A percentile compares a stretch with the other conserved stretches of the same genome.
phyloP scores from a whole-genome alignment of 2,329 filamentous ascomycete species.

The Phialophora verrucosa region DNA sequence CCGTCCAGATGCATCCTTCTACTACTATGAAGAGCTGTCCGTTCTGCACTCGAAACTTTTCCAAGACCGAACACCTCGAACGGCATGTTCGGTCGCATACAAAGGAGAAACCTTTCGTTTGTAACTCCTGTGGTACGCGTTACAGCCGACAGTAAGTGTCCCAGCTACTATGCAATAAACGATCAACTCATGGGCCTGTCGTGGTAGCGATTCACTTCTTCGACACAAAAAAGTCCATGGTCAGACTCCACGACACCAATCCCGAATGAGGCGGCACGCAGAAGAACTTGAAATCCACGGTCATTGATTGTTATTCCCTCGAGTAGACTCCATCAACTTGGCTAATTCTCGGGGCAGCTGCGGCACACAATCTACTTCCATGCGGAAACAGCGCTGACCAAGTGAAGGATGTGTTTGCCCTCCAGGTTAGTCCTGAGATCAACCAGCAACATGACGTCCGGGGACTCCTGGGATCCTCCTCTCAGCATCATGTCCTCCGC shows the following conservation, averaged over 20 bases:
- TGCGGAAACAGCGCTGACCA: too few species aligned
- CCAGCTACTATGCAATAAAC: neutral
- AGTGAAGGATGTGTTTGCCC: too few species aligned
- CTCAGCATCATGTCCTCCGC: too few species aligned
- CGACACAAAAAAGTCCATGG: neutral
- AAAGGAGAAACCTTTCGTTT: neutral
- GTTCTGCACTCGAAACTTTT: neutral
- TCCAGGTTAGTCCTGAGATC: too few species aligned
- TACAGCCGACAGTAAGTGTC: neutral
- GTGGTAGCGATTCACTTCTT: neutral
- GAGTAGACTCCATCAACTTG: too few species aligned
- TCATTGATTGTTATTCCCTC: neutral
- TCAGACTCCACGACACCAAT: neutral
- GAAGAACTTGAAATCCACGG: neutral
- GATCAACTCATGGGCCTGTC: neutral
- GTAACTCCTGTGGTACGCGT: neutral
- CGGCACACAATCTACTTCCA: too few species aligned
- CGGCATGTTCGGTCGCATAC: neutral
- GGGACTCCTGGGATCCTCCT: too few species aligned
- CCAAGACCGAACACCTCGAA: neutral
- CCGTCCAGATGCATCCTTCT: too few species aligned
- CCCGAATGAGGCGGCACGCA: neutral
- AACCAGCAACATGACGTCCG: too few species aligned
- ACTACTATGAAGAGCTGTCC: too few species aligned
- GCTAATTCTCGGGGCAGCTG: too few species aligned